phyloP scores from a whole-genome alignment of 352 stramenopile species.

The Phytophthora cryptogea region DNA sequence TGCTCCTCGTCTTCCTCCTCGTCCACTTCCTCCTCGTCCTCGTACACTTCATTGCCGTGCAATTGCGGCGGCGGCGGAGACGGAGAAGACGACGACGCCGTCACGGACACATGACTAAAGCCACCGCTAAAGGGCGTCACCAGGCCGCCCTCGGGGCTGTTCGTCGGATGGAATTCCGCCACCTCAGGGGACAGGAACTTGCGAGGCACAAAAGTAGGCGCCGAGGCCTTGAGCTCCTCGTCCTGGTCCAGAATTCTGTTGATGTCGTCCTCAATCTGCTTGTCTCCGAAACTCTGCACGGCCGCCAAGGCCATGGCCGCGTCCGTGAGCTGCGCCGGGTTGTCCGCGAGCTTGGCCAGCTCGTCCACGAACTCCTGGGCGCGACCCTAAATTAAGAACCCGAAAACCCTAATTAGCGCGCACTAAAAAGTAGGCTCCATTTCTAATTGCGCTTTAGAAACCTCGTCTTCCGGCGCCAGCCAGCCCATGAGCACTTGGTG shows the following conservation, averaged over 20 bases:
- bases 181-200: conserved; percentile 33
- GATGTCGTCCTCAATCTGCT: conserved; percentile 43
- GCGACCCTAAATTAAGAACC: conserved; percentile 39
- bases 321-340: conserved; percentile 57
- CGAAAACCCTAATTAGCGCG: too few species aligned
- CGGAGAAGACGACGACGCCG: conserved; percentile 7
- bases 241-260: conserved; percentile 43
- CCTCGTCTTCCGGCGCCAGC: conserved; percentile 76
- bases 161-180: conserved; percentile 30
- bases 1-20: conserved; percentile 29
- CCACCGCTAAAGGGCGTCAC: not conserved
- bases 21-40: conserved; percentile 11
- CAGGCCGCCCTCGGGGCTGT: conserved; percentile 12
- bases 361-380: conserved; percentile 77
- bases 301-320: conserved; percentile 31
- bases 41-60: conserved; percentile 21
- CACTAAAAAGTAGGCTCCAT: not conserved
- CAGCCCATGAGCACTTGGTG: conserved; percentile 87
- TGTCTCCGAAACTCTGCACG: conserved; percentile 31
- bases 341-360: conserved; percentile 58
- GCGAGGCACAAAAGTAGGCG: conserved; percentile 70
- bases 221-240: conserved; percentile 76
- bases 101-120: conserved; percentile 10
- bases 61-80: conserved; percentile 10
- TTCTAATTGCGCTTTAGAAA: conserved; percentile 11